phyloP scores from a whole-genome alignment of 768 basidiomycete genomes.

The Tulasnella sp. region DNA sequence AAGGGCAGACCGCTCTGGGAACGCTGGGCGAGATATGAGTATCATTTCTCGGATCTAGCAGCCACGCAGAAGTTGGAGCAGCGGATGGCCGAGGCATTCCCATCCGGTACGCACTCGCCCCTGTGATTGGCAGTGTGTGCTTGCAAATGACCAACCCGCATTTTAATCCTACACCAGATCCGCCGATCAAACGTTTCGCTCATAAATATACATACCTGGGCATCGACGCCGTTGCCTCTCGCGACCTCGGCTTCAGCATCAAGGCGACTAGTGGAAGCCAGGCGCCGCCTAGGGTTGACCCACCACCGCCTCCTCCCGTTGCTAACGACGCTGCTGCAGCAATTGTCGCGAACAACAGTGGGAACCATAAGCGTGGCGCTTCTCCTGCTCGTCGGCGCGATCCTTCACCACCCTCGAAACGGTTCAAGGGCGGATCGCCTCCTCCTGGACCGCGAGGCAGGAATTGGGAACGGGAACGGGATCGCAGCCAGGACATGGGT shows the following conservation, averaged over 20 bases:
- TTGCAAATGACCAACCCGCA: background rate
- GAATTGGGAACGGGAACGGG: slow-evolving; percentile 12
- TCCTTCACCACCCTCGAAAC: slow-evolving; percentile 17
- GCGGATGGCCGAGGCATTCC: slow-evolving; percentile 78
- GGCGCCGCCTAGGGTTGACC: background rate
- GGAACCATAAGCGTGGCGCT: slow-evolving; percentile 6
- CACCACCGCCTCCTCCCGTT: background rate
- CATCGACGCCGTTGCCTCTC: slow-evolving; percentile 77
- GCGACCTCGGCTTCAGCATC: slow-evolving; percentile 64
- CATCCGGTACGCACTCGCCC: slow-evolving; percentile 46
- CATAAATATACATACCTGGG: slow-evolving; percentile 73
- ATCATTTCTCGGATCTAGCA: slow-evolving; percentile 86
- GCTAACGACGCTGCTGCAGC: slow-evolving; percentile 3
- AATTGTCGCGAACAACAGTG: background rate
- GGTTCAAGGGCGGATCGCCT: slow-evolving; percentile 18
- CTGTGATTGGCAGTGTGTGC: background rate
- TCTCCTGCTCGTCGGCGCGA: slow-evolving; percentile 17
- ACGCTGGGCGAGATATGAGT: slow-evolving; percentile 91
- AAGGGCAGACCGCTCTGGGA: slow-evolving; percentile 86
- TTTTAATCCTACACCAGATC: slow-evolving; percentile 41
- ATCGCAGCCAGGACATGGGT: background rate
- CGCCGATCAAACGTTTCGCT: slow-evolving; percentile 76
- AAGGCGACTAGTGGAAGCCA: background rate
- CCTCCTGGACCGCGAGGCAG: slow-evolving; percentile 13
- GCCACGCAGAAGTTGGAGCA: slow-evolving; percentile 82